These are phyloP conservation scores for Tulasnella sp. DNA, from an alignment of 768 basidiomycete genomes.

Conservation along the genomic window DNA sequence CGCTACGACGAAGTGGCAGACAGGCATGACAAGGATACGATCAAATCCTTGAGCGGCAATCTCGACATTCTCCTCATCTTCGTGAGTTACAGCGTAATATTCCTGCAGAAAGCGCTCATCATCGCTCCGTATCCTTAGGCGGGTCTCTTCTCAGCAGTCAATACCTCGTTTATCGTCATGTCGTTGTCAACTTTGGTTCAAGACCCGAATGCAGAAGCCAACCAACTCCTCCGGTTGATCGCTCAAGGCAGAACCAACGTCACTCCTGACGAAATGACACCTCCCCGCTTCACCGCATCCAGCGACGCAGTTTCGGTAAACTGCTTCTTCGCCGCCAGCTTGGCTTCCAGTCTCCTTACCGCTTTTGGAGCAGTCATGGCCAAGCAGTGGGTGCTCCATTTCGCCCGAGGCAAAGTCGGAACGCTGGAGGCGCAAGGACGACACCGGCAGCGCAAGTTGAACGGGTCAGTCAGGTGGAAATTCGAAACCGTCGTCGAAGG, in stretches of 20 bases:
- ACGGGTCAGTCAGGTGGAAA: neutral
- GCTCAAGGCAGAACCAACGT: neutral
- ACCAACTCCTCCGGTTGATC: slow-evolving; percentile 4
- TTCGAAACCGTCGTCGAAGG: slow-evolving; percentile 6
- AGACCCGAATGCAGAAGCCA: neutral
- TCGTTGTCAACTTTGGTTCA: neutral
- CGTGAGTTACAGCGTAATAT: neutral
- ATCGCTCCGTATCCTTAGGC: neutral
- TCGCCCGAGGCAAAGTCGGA: neutral
- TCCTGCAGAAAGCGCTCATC: neutral
- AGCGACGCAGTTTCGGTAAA: neutral
- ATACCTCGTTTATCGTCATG: slow-evolving; percentile 1
- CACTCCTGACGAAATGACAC: neutral
- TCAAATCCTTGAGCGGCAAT: neutral
- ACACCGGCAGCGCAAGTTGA: slow-evolving; percentile 1
- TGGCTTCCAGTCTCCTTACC: slow-evolving; percentile 8
- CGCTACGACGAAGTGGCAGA: slow-evolving; percentile 1
- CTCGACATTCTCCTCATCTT: slow-evolving; percentile 11
- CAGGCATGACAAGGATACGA: neutral
- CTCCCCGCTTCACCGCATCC: neutral
- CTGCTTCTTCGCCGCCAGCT: slow-evolving; percentile 5
- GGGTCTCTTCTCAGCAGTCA: slow-evolving; percentile 10
- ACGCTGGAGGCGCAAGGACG: slow-evolving; percentile 8
- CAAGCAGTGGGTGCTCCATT: slow-evolving; percentile 9
- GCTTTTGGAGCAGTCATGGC: slow-evolving; percentile 5